Conservation (phyloP, 176 grass and related monocot genomes). For the Raddia guianensis region DNA sequence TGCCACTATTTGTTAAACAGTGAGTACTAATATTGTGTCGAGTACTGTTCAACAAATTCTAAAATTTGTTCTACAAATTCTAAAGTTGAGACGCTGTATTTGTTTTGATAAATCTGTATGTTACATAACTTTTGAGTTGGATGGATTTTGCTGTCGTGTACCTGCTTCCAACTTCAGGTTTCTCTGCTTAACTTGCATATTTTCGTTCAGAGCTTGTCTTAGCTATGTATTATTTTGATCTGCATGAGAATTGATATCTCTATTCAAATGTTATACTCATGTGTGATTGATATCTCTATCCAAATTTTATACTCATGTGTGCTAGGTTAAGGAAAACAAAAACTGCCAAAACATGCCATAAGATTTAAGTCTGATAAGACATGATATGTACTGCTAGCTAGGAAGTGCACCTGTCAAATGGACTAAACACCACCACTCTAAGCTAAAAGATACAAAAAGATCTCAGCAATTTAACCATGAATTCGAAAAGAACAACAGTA, state of each 20-base stretch:
- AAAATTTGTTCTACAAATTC: neutral
- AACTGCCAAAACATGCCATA: neutral
- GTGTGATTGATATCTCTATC: neutral
- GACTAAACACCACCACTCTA: constrained; percentile 10
- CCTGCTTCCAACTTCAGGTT: neutral
- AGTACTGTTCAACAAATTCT: neutral
- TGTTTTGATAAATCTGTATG: neutral
- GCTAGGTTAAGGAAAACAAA: neutral
- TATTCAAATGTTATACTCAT: neutral
- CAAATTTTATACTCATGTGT: neutral
- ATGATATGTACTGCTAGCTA: constrained; percentile 23
- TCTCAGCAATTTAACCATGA: constrained; percentile 23
- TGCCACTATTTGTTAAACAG: neutral
- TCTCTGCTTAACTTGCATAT: neutral
- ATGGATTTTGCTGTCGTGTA: neutral
- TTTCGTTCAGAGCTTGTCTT: neutral
- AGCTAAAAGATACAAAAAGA: constrained; percentile 37
- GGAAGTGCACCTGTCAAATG: constrained; percentile 30
- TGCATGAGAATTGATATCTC: neutral
- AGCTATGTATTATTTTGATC: neutral
- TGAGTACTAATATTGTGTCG: neutral
- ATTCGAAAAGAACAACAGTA: constrained; percentile 26
- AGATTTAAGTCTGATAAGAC: constrained; percentile 13
- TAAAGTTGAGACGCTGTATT: constrained; percentile 10
- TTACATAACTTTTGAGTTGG: neutral